Base-by-base conservation (phyloP, 192 early-diverging fungal species). In the Cetraspora pellucida region DNA sequence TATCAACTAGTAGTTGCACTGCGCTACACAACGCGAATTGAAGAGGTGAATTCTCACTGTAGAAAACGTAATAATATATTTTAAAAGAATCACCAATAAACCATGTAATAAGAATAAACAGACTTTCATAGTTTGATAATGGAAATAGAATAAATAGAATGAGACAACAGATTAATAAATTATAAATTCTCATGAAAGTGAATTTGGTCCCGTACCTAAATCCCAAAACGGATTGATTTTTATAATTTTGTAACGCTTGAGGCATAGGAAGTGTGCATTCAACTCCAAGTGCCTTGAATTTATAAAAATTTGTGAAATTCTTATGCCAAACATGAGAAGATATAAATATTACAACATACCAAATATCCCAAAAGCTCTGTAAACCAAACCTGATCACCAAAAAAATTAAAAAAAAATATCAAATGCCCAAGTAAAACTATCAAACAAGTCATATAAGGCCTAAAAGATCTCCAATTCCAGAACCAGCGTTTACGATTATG, bases 181-280 rank as follows among this genome's bases (percentile, higher is more conserved):
- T 31, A 19, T 1, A 21, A 23, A 47, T 28, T 1, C 5, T 43
- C 45, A 2, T 45, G 14, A 67, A 21, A 47, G 25, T 37, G 47
- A 68, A 49, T 49, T 13, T 25, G 19, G 10, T 8, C 25, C 8
- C 10, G 9, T 74, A 75, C 74, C 74, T 87, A 71, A 89, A 89
- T 68, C 88, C 88, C 17, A 75, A 76, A 0, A 86, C 86, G 8
- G 85, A 85, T 66, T 81, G 79, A 17, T 78, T 73, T n/a, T 77
- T 77, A 57, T 77, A 84, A 79, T 87, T 89, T 23, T 82, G 69
- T 43, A 82, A 77, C 31, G 83, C 83, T 74, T 89, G 88, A 13
- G 88, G 88, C 14, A 89, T 64, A n/a, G 88, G 88, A 10, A 89
- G 81, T 5, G 88, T 87, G n/a, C 83, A 81, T 65, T 88, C 88